A percentile compares a stretch with the other conserved stretches of the same genome.
phyloP scores from a whole-genome alignment of 768 basidiomycete species.

The Galerina marginata region DNA sequence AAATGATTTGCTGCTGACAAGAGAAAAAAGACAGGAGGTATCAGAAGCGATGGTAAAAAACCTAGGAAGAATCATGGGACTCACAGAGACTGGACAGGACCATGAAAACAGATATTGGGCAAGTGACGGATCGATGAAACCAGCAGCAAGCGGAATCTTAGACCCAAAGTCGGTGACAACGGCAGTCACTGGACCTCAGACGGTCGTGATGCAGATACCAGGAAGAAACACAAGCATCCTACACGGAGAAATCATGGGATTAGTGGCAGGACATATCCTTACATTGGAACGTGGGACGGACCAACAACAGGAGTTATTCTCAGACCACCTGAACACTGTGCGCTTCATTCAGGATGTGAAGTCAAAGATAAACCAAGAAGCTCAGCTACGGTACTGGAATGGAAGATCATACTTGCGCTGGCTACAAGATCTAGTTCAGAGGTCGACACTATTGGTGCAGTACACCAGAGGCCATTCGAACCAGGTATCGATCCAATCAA shows the following conservation, averaged over 20 bases:
- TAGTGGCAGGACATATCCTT: conserved; percentile 21
- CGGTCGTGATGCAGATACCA: conserved; percentile 17
- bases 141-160: conserved; percentile 18
- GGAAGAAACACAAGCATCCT: conserved; percentile 25
- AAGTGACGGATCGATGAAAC: conserved; percentile 32
- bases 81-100: neutral
- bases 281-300: neutral
- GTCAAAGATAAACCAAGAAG: conserved; percentile 13
- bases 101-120: conserved; percentile 15
- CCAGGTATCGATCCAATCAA: neutral
- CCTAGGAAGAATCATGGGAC: neutral
- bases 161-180: conserved; percentile 26
- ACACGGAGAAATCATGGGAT: conserved; percentile 26
- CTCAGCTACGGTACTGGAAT: conserved; percentile 21
- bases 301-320: conserved; percentile 13
- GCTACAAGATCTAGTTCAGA: conserved; percentile 16
- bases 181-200: conserved; percentile 15
- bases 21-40: neutral
- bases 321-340: conserved; percentile 31
- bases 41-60: conserved; percentile 5
- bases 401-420: conserved; percentile 29
- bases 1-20: neutral
- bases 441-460: neutral
- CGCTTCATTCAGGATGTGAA: conserved; percentile 23
- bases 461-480: conserved; percentile 13